phyloP scores from a whole-genome alignment of 1,284 basidiomycete species.

The Leccinum cinnamomeum region DNA sequence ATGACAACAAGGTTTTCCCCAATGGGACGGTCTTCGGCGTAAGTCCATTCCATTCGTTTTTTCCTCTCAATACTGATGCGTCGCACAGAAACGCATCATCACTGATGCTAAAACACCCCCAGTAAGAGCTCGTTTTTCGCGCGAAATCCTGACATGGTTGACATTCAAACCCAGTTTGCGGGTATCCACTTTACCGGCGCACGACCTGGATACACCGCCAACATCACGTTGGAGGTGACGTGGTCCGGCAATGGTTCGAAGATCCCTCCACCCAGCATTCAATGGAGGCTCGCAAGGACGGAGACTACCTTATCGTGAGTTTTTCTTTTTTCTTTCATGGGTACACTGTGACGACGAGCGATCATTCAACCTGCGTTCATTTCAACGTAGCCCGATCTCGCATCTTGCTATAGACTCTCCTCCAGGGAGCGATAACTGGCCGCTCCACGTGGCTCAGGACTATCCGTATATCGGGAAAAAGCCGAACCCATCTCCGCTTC shows the following conservation, averaged over 20 bases:
- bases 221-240: slow-evolving; percentile 17
- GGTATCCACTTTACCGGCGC: slow-evolving; percentile 18
- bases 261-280: slow-evolving; percentile 10
- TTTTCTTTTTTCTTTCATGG: too few species aligned
- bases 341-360: too few species aligned
- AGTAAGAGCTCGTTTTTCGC: background rate
- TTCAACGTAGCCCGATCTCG: slow-evolving; percentile 4
- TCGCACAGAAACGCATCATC: background rate
- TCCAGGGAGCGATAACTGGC: slow-evolving; percentile 6
- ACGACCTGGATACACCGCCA: background rate
- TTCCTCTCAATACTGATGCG: background rate
- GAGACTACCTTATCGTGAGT: slow-evolving; percentile 7
- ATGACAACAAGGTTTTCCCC: slow-evolving; percentile 9
- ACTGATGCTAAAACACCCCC: background rate
- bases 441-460: slow-evolving; percentile 3
- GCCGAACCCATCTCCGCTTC: slow-evolving; percentile 15
- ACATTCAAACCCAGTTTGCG: slow-evolving; percentile 2
- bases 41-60: background rate
- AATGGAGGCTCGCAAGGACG: slow-evolving; percentile 3
- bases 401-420: background rate
- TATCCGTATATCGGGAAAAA: slow-evolving; percentile 13
- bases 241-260: background rate
- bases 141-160: background rate
- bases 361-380: background rate
- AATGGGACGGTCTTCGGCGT: slow-evolving; percentile 9